Base-by-base conservation (phyloP, 495 filamentous ascomycete species). In the Penicillium fimorum region DNA sequence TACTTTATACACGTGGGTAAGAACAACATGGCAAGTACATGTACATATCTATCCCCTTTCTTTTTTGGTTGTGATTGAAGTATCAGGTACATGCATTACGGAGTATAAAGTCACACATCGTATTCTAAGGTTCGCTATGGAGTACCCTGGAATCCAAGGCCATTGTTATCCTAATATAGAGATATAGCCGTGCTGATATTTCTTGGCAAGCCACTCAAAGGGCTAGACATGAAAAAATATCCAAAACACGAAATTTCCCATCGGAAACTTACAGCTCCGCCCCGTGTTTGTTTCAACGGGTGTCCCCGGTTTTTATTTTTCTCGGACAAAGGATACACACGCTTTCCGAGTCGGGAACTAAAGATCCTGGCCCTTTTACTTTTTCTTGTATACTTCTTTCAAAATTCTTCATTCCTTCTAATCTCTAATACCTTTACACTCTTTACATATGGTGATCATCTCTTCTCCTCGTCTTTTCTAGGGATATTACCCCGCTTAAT, bases 401-500 rank as follows among this genome's bases (percentile, higher is more conserved):
- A 40, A 33, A 30, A 2, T 29, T 45, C 50, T 47, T 24, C 22
- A 52, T 29, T 57, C 46, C 46, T 45, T 55, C 29, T 38, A 41
- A 30, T 48, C 54, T 27, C 60, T 50, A 41, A 25, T 41, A 7
- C 15, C 15, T n/a, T 5, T 37, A 37, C 33, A 47, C 24, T 33
- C 35, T 20, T 24, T 20, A 38, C 24, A 35, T 59, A 63, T 64
- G 60, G 57, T 63, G 20, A 53, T 61, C 52, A 50, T 33, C 44
- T 59, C 32, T 13, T 18, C 35, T n/a, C 32, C 46, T 32, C 57
- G 43, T 50, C 44, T 45, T 53, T 56, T 48, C 48, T 32, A 56
- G 47, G 15, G 22, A 24, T 44, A 22, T n/a, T 7, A 47, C 24
- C 46, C 45, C 44, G 27, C 48, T 32, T 47, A 37, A 10, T 56